These are phyloP conservation scores for Ophiostoma ips DNA, from an alignment of 2,329 filamentous ascomycete species.

Conservation along the genomic window DNA sequence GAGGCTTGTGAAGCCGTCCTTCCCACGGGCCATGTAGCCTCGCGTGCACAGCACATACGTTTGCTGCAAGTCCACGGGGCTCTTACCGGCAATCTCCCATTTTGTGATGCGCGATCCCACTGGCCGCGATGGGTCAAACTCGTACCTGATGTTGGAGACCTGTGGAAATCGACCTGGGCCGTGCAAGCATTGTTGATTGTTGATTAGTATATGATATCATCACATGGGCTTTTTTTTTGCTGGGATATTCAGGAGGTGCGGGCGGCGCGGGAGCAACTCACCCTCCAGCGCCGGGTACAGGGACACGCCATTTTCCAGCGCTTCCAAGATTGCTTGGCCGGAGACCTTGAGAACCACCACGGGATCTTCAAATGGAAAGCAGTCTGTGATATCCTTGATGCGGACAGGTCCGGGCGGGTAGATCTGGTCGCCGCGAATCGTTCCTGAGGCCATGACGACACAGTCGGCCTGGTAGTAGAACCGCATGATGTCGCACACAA, in stretches of 20 bases:
- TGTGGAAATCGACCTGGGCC: slow-evolving; percentile 57
- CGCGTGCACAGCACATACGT: slow-evolving; percentile 65
- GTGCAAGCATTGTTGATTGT: too few species aligned
- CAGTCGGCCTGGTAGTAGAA: slow-evolving; percentile 71
- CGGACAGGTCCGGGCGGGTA: slow-evolving; percentile 68
- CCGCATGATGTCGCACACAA: slow-evolving; percentile 84
- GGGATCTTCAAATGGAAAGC: slow-evolving; percentile 86
- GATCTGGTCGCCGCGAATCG: slow-evolving; percentile 76
- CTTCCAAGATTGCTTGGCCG: slow-evolving; percentile 61
- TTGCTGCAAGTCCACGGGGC: slow-evolving; percentile 44
- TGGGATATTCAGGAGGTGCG: too few species aligned
- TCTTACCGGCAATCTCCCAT: slow-evolving; percentile 43
- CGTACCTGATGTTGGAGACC: slow-evolving; percentile 68
- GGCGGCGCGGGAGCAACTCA: slow-evolving; percentile 11
- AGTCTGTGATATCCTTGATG: slow-evolving; percentile 72
- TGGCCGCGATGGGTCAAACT: slow-evolving; percentile 51
- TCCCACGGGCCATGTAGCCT: slow-evolving; percentile 80
- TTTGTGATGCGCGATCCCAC: slow-evolving; percentile 49
- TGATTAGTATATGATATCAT: not conserved
- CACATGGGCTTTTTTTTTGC: not conserved
- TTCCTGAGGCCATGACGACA: slow-evolving; percentile 71
- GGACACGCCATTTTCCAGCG: slow-evolving; percentile 71
- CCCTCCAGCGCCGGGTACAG: slow-evolving; percentile 73
- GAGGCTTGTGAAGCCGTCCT: slow-evolving; percentile 70
- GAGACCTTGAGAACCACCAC: slow-evolving; percentile 62